Evolutionary conservation across 805 yeast species (phyloP).

Genomic region (Saccharomycopsis sp.): DNA sequence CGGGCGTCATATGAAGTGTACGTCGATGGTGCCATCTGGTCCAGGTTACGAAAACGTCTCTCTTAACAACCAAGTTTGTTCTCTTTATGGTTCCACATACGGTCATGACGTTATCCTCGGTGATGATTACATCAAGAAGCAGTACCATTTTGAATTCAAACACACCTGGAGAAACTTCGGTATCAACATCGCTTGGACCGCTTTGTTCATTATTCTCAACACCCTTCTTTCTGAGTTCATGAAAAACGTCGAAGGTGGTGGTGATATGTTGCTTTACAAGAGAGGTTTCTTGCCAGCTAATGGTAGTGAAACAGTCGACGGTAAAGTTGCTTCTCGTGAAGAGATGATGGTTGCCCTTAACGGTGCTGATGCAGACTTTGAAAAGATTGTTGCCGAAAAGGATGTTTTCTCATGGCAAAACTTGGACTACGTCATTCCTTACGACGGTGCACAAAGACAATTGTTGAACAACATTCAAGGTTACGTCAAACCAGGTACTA

Average conservation of each 20-base stretch:
- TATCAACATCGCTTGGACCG: slow-evolving; percentile 41
- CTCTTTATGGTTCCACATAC: slow-evolving; percentile 43
- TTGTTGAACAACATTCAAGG: slow-evolving; percentile 41
- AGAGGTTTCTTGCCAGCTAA: slow-evolving; percentile 36
- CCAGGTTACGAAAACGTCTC: slow-evolving; percentile 42
- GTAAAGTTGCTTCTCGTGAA: slow-evolving; percentile 32
- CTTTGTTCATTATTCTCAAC: slow-evolving; percentile 30
- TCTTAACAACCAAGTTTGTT: slow-evolving; percentile 40
- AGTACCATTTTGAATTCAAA: slow-evolving; percentile 32
- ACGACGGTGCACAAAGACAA: slow-evolving; percentile 34
- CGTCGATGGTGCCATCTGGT: slow-evolving; percentile 46
- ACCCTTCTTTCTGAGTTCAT: slow-evolving; percentile 33
- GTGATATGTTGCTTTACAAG: slow-evolving; percentile 37
- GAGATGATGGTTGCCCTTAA: slow-evolving; percentile 32
- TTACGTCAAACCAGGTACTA: slow-evolving; percentile 44
- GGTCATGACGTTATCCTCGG: slow-evolving; percentile 45
- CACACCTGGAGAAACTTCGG: slow-evolving; percentile 44
- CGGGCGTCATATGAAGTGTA: slow-evolving; percentile 46
- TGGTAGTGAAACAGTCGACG: slow-evolving; percentile 29
- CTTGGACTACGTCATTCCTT: slow-evolving; percentile 46
- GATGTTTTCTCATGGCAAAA: slow-evolving; percentile 52
- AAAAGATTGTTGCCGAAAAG: slow-evolving; percentile 24
- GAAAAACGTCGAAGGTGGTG: slow-evolving; percentile 33
- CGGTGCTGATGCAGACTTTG: slow-evolving; percentile 28
- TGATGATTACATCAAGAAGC: slow-evolving; percentile 37